phyloP scores from a whole-genome alignment of 305 asterid genomes.

The Fraxinus dipetala region DNA sequence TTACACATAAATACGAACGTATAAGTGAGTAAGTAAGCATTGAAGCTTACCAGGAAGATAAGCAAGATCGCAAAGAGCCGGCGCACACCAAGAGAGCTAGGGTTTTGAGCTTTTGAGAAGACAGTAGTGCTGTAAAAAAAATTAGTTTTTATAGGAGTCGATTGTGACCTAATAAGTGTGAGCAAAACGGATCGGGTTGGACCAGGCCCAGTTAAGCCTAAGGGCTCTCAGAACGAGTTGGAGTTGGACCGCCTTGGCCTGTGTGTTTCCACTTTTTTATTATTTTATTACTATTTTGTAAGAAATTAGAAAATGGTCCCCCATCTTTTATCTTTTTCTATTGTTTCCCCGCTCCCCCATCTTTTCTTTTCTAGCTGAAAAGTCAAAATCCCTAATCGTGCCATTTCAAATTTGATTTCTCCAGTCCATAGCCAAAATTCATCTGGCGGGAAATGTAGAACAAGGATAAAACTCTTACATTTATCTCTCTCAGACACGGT shows the following conservation, averaged over 20 bases:
- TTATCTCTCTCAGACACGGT: neutral
- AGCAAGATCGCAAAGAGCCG: neutral
- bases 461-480: neutral
- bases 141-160: neutral
- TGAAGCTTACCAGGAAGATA: neutral
- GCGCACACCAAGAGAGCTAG: neutral
- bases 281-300: too few species aligned
- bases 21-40: neutral
- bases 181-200: neutral
- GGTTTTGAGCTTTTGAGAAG: neutral
- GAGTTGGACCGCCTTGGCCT: neutral
- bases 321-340: neutral
- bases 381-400: neutral
- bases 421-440: neutral
- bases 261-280: neutral
- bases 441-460: neutral
- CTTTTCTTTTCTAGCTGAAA: neutral
- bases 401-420: neutral
- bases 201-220: neutral
- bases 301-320: neutral
- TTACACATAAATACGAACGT: neutral
- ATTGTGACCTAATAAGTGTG: neutral
- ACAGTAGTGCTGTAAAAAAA: neutral
- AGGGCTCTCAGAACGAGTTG: neutral
- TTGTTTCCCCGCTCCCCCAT: neutral